Evolutionary conservation across 176 grass and related monocot genomes (phyloP).

Genomic region (Metroxylon sagu): DNA sequence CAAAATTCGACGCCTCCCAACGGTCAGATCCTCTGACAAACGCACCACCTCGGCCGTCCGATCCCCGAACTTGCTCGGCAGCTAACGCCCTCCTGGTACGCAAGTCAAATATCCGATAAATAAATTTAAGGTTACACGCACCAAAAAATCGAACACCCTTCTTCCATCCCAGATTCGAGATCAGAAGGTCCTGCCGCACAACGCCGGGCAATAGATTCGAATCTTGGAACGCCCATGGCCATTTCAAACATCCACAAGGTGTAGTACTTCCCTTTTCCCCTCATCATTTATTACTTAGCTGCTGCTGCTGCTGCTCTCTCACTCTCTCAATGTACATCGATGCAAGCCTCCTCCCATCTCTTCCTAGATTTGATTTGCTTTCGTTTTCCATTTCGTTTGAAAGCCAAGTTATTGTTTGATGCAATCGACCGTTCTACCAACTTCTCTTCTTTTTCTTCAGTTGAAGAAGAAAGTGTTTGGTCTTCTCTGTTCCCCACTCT

Average conservation of each 20-base stretch:
- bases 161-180: constrained; percentile 20
- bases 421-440: neutral
- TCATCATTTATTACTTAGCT: neutral
- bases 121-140: no score
- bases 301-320: neutral
- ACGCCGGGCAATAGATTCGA: constrained; percentile 11
- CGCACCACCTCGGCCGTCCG: no score
- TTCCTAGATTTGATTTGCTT: neutral
- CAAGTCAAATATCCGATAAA: no score
- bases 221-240: constrained; percentile 14
- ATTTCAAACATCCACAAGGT: constrained; percentile 4
- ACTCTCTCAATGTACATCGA: neutral
- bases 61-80: no score
- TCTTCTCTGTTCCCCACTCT: no score
- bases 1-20: no score
- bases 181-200: constrained; percentile 40
- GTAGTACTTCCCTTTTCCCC: constrained; percentile 21
- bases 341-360: neutral
- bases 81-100: no score
- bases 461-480: no score
- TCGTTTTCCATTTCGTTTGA: no score
- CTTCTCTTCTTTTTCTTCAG: no score
- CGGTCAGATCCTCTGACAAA: no score
- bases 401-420: constrained; percentile 21
- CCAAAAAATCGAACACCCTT: constrained; percentile 24